Conservation (phyloP, 371 early-diverging fungal species). For the Rhizopus arrhizus region DNA sequence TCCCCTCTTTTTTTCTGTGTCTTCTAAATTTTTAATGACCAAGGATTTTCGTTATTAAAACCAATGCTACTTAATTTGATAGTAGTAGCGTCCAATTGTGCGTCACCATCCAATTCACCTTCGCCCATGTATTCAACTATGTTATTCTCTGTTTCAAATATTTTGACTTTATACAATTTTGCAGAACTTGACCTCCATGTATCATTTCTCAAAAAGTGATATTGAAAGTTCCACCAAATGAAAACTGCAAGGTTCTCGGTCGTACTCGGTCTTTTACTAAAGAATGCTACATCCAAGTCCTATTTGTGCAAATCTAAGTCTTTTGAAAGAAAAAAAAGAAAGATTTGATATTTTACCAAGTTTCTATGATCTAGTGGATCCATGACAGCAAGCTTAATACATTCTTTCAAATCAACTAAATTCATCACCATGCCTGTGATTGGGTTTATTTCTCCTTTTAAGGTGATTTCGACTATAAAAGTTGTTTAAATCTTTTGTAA, state of each 20-base stretch:
- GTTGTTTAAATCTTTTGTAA: background rate
- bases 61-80: conserved; percentile 21
- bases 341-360: conserved; percentile 46
- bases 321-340: background rate
- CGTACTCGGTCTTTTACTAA: conserved; percentile 72
- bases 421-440: conserved; percentile 89
- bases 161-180: conserved; percentile 62
- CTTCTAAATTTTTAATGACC: background rate
- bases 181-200: conserved; percentile 28
- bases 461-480: conserved; percentile 69
- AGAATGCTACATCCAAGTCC: conserved; percentile 82
- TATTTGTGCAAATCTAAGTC: conserved; percentile 19
- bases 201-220: conserved; percentile 44
- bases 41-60: conserved; percentile 8
- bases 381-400: conserved; percentile 70
- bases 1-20: background rate
- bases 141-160: conserved; percentile 78
- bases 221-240: conserved; percentile 72
- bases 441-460: conserved; percentile 75
- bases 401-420: conserved; percentile 77
- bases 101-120: conserved; percentile 27
- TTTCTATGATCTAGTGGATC: conserved; percentile 87
- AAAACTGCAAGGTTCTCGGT: conserved; percentile 88
- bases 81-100: conserved; percentile 16
- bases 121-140: conserved; percentile 78